These are phyloP conservation scores for Coprinopsis marcescibilis DNA, from an alignment of 768 basidiomycete species.

Conservation along the genomic window DNA sequence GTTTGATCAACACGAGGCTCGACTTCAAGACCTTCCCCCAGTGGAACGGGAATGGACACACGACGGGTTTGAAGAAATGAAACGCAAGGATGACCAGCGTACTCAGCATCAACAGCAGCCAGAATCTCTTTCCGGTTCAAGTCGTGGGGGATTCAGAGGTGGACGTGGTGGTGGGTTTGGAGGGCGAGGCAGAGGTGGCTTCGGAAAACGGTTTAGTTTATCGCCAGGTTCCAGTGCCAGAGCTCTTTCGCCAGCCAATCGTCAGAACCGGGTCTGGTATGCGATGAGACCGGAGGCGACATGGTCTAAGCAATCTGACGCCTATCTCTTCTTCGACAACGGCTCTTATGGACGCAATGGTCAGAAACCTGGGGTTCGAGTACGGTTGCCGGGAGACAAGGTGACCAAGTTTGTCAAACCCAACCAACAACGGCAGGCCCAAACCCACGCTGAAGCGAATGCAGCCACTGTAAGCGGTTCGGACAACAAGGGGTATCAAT, in stretches of 20 bases:
- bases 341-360: constrained; percentile 54
- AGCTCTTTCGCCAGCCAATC: constrained; percentile 22
- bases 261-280: constrained; percentile 55
- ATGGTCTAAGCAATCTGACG: constrained; percentile 83
- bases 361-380: constrained; percentile 42
- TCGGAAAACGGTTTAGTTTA: constrained; percentile 18
- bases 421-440: constrained; percentile 13
- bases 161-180: constrained; percentile 35
- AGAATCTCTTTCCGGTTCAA: constrained; percentile 15
- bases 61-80: constrained; percentile 87
- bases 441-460: constrained; percentile 12
- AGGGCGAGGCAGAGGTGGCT: constrained; percentile 36
- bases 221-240: constrained; percentile 23
- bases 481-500: constrained; percentile 39
- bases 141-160: constrained; percentile 33
- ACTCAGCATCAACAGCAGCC: too few relatives aligned
- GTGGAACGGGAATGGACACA: constrained; percentile 76
- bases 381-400: constrained; percentile 59
- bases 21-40: constrained; percentile 39
- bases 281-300: constrained; percentile 71
- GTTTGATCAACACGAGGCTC: constrained; percentile 21
- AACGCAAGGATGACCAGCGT: constrained; percentile 63
- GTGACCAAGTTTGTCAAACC: constrained; percentile 39
- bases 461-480: constrained; percentile 20
- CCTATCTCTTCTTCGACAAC: constrained; percentile 62